Evolutionary conservation across 2,329 filamentous ascomycete genomes (phyloP).

Genomic region (Botrytis aclada): DNA sequence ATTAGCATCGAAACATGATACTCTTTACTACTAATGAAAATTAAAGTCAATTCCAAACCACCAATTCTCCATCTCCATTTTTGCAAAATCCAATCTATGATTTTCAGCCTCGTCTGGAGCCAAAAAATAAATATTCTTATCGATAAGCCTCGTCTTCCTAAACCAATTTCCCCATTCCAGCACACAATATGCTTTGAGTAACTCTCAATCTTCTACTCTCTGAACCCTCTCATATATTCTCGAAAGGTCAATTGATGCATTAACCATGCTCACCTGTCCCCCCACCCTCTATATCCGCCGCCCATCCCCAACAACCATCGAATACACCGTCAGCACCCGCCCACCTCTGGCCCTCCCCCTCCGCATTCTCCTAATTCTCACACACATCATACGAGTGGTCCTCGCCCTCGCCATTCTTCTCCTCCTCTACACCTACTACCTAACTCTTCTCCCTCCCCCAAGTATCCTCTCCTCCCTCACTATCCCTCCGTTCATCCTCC

Average conservation of each 20-base stretch:
- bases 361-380: slow-evolving; percentile 45
- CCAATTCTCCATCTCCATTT: not conserved
- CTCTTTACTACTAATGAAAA: not conserved
- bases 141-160: slow-evolving; percentile 12
- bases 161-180: not conserved
- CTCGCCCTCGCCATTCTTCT: slow-evolving; percentile 45
- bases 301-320: slow-evolving; percentile 83
- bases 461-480: slow-evolving; percentile 32
- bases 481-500: slow-evolving; percentile 35
- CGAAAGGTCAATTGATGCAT: slow-evolving; percentile 22
- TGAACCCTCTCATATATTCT: not conserved
- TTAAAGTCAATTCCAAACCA: not conserved
- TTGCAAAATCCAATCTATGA: not conserved
- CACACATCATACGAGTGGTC: slow-evolving; percentile 44
- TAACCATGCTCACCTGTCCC: slow-evolving; percentile 57
- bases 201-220: not conserved
- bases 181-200: not conserved
- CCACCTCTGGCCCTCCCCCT: slow-evolving; percentile 51
- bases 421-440: slow-evolving; percentile 50
- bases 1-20: not conserved
- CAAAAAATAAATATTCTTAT: slow-evolving; percentile 7
- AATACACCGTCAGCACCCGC: slow-evolving; percentile 86
- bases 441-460: slow-evolving; percentile 24
- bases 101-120: not conserved
- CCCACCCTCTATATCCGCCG: slow-evolving; percentile 61